phyloP scores from a whole-genome alignment of 352 stramenopile genomes.

The Phytophthora melonis region DNA sequence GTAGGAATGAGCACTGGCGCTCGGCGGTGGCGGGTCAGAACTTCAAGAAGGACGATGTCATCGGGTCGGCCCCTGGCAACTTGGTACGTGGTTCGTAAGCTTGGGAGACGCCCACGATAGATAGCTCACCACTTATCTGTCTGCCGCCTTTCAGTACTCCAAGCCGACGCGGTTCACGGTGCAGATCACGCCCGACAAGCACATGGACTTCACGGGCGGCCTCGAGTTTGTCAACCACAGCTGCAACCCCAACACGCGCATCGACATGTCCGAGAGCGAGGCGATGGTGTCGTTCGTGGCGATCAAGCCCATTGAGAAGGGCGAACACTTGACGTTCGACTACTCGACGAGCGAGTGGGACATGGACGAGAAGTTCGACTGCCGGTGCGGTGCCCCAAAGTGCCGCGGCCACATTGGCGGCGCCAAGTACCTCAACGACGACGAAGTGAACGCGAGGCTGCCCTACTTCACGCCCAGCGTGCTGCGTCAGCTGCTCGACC shows the following conservation, averaged over 20 bases:
- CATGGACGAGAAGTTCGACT: conserved; percentile 93
- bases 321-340: conserved; percentile 87
- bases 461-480: conserved; percentile 81
- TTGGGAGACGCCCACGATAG: no score
- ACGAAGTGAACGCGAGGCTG: conserved; percentile 57
- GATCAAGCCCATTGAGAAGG: conserved; percentile 73
- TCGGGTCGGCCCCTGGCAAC: conserved; percentile 73
- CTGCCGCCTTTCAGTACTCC: conserved; percentile 45
- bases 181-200: conserved; percentile 77
- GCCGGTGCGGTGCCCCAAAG: conserved; percentile 69
- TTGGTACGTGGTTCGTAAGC: conserved; percentile 51
- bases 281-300: conserved; percentile 81
- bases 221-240: conserved; percentile 92
- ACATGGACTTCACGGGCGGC: conserved; percentile 85
- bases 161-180: conserved; percentile 87
- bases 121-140: no score
- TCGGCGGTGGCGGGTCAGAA: conserved; percentile 75
- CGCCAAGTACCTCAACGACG: conserved; percentile 82
- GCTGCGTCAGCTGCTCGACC: conserved; percentile 67
- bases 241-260: conserved; percentile 85
- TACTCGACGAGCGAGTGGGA: conserved; percentile 93
- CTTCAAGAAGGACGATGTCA: conserved; percentile 70
- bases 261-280: conserved; percentile 81
- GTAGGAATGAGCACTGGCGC: conserved; percentile 73
- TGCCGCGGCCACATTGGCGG: conserved; percentile 80